A percentile compares a stretch with the other conserved stretches of the same genome.
Conservation (phyloP, 176 grass and related monocot species). For the Oryza australiensis region DNA sequence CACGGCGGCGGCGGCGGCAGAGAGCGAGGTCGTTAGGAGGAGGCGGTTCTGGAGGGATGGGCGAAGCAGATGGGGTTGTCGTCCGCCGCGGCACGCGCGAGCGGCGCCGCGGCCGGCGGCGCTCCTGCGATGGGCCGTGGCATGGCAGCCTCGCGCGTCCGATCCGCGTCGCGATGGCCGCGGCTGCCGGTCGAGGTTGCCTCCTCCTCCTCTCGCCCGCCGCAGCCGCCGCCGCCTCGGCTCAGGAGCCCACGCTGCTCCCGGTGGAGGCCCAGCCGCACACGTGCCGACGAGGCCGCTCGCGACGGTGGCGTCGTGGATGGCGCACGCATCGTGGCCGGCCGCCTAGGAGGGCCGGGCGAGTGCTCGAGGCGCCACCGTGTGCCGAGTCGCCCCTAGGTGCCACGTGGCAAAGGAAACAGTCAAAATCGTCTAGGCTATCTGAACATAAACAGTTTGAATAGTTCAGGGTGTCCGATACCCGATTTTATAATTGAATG, state of each 20-base stretch:
- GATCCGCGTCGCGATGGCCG: constrained; percentile 54
- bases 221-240: neutral
- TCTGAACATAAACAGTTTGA: too few species aligned
- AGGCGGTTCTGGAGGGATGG: constrained; percentile 46
- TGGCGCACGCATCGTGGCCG: constrained; percentile 34
- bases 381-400: too few species aligned
- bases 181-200: constrained; percentile 48
- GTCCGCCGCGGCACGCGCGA: neutral
- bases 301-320: constrained; percentile 42
- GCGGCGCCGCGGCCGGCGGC: neutral
- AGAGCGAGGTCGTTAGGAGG: neutral
- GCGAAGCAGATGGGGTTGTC: constrained; percentile 38
- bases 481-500: too few species aligned
- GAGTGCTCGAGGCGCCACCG: constrained; percentile 42
- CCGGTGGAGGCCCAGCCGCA: constrained; percentile 42
- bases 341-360: constrained; percentile 60
- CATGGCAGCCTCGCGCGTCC: constrained; percentile 21
- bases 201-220: neutral
- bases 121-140: constrained; percentile 26
- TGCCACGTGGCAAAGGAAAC: too few species aligned
- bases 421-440: too few species aligned
- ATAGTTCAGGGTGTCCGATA: too few species aligned
- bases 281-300: constrained; percentile 52
- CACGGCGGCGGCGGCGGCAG: neutral
- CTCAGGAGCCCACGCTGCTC: constrained; percentile 18